Conservation (phyloP, 225 moss, liverwort and hornwort genomes). For the Thuidium tamariscinum region DNA sequence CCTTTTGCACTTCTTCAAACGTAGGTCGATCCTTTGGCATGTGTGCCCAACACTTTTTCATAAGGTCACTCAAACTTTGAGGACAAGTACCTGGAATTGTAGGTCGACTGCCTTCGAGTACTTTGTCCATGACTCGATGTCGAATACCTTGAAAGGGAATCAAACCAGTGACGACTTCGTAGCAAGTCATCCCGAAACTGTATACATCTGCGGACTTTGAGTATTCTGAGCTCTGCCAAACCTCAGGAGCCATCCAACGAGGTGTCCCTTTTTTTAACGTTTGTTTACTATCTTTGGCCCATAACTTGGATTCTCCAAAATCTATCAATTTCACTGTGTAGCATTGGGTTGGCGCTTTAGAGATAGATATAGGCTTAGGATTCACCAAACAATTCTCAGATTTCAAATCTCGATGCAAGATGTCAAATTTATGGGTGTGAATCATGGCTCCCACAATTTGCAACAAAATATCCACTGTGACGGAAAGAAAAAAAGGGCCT, state of each 20-base stretch:
- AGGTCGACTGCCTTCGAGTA: background rate
- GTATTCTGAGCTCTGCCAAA: background rate
- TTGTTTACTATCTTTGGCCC: background rate
- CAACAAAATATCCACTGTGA: background rate
- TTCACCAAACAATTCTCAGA: background rate
- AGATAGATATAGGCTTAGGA: background rate
- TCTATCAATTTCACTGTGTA: background rate
- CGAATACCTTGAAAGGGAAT: background rate
- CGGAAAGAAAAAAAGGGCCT: background rate
- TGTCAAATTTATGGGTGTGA: background rate
- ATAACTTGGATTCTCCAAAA: background rate
- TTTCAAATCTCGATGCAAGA: background rate
- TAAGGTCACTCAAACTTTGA: background rate
- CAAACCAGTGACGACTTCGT: background rate
- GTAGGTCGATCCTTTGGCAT: accelerated
- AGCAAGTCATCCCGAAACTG: background rate
- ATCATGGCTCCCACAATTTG: background rate
- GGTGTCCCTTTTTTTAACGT: background rate
- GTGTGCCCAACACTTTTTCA: background rate
- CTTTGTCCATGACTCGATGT: background rate
- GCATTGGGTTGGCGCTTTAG: background rate
- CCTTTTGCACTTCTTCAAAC: background rate
- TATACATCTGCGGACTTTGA: background rate
- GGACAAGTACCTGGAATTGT: background rate
- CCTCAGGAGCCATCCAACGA: background rate